Base-by-base conservation (phyloP, 2,329 filamentous ascomycete genomes). In the Cladophialophora exuberans region DNA sequence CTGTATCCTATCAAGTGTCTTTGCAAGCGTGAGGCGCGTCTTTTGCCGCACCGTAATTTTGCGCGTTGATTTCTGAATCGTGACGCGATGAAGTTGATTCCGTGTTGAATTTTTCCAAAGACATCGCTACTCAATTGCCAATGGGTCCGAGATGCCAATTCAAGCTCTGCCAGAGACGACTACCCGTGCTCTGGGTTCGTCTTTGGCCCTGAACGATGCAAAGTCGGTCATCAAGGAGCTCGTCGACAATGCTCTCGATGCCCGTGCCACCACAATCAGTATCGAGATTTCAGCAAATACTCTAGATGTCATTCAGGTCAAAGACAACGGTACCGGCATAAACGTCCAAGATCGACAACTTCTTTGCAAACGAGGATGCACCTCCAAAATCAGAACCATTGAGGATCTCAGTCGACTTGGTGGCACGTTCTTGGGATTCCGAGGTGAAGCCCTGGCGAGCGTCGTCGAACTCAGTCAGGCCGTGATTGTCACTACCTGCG, bases 241-340 rank as follows among this genome's bases (percentile, higher is more conserved):
- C 33, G 68, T 88, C 33, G 85, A 88, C 57, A 88, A 88, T 66
- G 77, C 83, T n/a, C 73, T 88, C 9, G 85, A 88, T 70, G 83
- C 83, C 4, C 73, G 76, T 41, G 82, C 84, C 1, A 79, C 80
- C 2, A 77, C 78, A 1, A 72, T 88, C 31, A 73, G 76, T 7
- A 69, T 88, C 30, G 83, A 86, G 56, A 76, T 87, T 5, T 77
- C 80, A 10, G 64, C 71, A 42, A 85, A 87, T 61, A 79, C 81
- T 0, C 67, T 87, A 47, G 83, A 85, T 63, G 64, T 77, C n/a
- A 80, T 88, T 25, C 82, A 85, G 61, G 77, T 87, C 39, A 82
- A 77, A 52, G 83, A 85, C 68, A 87, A 86, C 67, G 84, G 85
- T 6, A 76, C 80, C 62, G 84, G 85, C 2, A 83, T 88, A 57